Evolutionary conservation across 257 asterid genomes (phyloP).

Genomic region (Anisodus acutangulus): DNA sequence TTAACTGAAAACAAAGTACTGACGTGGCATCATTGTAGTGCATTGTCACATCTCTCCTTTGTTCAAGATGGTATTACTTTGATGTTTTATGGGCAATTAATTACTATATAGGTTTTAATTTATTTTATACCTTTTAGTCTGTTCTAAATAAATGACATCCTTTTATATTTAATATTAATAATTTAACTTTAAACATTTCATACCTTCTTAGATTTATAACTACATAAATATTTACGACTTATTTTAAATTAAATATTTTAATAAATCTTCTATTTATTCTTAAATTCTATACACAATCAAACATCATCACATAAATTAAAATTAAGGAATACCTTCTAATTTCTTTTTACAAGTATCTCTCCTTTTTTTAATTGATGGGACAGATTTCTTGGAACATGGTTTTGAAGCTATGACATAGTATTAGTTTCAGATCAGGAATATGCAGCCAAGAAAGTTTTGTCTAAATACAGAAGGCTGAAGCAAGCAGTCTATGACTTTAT

Average conservation of each 20-base stretch:
- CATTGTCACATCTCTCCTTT: constrained; percentile 38
- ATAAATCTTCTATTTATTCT: background rate
- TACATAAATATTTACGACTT: too few relatives aligned
- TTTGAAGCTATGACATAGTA: background rate
- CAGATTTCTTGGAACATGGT: constrained; percentile 9
- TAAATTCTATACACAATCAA: too few relatives aligned
- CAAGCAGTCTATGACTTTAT: constrained; percentile 31
- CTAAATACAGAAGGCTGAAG: constrained; percentile 32
- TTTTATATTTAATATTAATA: too few relatives aligned
- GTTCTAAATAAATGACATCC: too few relatives aligned
- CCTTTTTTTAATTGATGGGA: background rate
- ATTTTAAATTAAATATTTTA: background rate
- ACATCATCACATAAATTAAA: too few relatives aligned
- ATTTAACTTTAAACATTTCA: too few relatives aligned
- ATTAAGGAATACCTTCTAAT: background rate
- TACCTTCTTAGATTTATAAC: too few relatives aligned
- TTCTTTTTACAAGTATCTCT: background rate
- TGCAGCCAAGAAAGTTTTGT: constrained; percentile 32
- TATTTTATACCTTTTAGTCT: too few relatives aligned
- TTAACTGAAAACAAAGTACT: constrained; percentile 28
- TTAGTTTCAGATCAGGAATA: background rate
- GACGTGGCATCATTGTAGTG: constrained; percentile 27
- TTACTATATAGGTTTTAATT: too few relatives aligned
- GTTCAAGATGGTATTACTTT: background rate
- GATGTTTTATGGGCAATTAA: background rate